These are phyloP conservation scores for Trichophyton schoenleinii DNA, from an alignment of 2,329 filamentous ascomycete genomes.

Conservation along the genomic window DNA sequence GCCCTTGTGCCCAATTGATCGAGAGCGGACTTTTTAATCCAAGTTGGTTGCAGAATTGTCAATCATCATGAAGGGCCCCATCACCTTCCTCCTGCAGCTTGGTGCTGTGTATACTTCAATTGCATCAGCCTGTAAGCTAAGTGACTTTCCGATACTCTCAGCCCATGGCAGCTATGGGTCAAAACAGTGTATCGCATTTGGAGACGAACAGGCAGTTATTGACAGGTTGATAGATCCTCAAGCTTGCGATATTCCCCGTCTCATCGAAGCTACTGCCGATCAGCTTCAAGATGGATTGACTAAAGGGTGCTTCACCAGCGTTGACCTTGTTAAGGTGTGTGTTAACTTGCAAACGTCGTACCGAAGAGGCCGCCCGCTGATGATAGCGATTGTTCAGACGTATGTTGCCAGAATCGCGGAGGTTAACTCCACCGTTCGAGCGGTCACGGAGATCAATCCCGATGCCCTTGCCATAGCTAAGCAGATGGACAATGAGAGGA, in stretches of 20 bases:
- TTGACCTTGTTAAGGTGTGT: conserved; percentile 40
- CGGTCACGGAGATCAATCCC: conserved; percentile 49
- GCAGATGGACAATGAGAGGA: conserved; percentile 45
- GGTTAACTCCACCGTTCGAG: conserved; percentile 41
- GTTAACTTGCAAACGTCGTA: neutral
- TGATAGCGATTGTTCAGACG: conserved; percentile 23
- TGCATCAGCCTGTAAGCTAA: neutral
- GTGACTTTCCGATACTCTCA: neutral
- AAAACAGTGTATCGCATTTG: neutral
- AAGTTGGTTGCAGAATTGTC: neutral
- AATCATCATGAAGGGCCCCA: neutral
- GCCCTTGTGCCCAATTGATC: neutral
- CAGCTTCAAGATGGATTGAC: conserved; percentile 40
- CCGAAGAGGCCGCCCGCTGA: neutral
- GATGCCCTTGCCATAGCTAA: conserved; percentile 48
- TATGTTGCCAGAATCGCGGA: conserved; percentile 41
- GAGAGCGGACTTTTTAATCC: neutral
- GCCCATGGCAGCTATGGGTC: neutral
- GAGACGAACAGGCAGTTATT: neutral
- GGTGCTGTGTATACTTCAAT: conserved; percentile 1
- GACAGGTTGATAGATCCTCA: neutral
- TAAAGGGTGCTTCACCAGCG: conserved; percentile 41
- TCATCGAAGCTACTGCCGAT: conserved; percentile 42
- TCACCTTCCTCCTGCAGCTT: neutral
- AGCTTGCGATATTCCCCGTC: conserved; percentile 6